Percentiles rank a stretch among this genome's conserved stretches.
phyloP scores from a whole-genome alignment of 306 rosid genomes.

The barrel medic (Medicago truncatula) region DNA sequence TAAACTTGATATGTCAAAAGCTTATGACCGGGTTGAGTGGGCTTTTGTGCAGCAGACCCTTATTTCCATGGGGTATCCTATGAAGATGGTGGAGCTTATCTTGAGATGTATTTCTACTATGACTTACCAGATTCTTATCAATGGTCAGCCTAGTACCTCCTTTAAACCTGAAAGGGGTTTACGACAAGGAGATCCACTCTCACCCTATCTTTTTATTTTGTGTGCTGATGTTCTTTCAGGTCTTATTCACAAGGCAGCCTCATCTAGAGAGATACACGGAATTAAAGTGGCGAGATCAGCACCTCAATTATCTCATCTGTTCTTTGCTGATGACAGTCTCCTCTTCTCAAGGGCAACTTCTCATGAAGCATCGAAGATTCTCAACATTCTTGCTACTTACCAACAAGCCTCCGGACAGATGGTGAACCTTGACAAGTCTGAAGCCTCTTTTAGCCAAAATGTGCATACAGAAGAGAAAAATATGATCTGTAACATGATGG shows the following conservation, averaged over 20 bases:
- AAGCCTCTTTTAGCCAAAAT: background rate
- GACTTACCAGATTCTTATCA: background rate
- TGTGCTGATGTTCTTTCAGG: too few species aligned
- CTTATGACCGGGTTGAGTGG: background rate
- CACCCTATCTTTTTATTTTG: too few species aligned
- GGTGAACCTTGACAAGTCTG: background rate
- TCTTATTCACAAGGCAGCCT: too few species aligned
- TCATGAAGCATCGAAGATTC: background rate
- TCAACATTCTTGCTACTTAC: accelerated
- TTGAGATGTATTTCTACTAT: background rate
- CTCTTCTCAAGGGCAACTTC: too few species aligned
- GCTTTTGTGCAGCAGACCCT: too few species aligned
- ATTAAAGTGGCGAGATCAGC: too few species aligned
- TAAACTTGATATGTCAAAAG: too few species aligned
- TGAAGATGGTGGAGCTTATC: background rate
- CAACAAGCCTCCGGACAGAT: background rate
- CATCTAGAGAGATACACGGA: too few species aligned
- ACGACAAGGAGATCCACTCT: too few species aligned
- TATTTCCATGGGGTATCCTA: background rate
- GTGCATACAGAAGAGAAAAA: background rate
- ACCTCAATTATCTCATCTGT: background rate
- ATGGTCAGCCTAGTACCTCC: too few species aligned
- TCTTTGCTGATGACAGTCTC: too few species aligned
- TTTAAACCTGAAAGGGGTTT: too few species aligned
- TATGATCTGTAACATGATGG: background rate